Percentiles rank a stretch among this genome's conserved stretches.
Conservation (phyloP, 2,329 filamentous ascomycete genomes). For the Fusarium sp. region DNA sequence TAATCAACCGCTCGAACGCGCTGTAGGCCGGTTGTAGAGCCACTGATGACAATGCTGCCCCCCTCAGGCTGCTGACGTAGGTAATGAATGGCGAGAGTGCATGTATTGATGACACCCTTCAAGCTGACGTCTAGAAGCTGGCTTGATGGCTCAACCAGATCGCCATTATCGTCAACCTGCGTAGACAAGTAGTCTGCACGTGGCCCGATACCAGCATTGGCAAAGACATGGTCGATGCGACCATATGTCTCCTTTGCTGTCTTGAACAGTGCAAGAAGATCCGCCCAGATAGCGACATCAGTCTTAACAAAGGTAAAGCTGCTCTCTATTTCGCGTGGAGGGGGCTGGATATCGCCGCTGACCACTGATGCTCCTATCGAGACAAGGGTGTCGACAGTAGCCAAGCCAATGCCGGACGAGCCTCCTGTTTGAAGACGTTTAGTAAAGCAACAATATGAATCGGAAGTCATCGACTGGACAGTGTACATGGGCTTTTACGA, state of each 20-base stretch:
- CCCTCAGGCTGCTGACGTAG: conserved; percentile 57
- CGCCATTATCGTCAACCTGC: conserved; percentile 59
- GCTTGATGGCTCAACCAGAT: conserved; percentile 56
- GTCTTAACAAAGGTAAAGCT: conserved; percentile 52
- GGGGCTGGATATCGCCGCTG: conserved; percentile 61
- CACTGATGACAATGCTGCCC: conserved; percentile 64
- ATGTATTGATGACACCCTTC: conserved; percentile 59
- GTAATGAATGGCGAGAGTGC: conserved; percentile 58
- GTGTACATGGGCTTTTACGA: no score
- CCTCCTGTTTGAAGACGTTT: conserved; percentile 52
- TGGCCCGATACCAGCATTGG: conserved; percentile 66
- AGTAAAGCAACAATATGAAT: no score
- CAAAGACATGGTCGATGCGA: conserved; percentile 80
- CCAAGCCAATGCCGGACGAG: conserved; percentile 68
- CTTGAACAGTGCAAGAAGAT: conserved; percentile 62
- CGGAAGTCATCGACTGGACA: no score
- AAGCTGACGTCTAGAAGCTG: conserved; percentile 60
- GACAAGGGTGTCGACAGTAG: conserved; percentile 62
- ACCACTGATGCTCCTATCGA: conserved; percentile 63
- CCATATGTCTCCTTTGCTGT: conserved; percentile 68
- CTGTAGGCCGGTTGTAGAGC: conserved; percentile 61
- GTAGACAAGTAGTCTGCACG: conserved; percentile 57
- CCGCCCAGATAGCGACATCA: conserved; percentile 60
- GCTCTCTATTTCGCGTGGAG: conserved; percentile 39
- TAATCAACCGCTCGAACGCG: conserved; percentile 63